phyloP scores from a whole-genome alignment of 2,329 filamentous ascomycete species.

The Botrytis deweyae region DNA sequence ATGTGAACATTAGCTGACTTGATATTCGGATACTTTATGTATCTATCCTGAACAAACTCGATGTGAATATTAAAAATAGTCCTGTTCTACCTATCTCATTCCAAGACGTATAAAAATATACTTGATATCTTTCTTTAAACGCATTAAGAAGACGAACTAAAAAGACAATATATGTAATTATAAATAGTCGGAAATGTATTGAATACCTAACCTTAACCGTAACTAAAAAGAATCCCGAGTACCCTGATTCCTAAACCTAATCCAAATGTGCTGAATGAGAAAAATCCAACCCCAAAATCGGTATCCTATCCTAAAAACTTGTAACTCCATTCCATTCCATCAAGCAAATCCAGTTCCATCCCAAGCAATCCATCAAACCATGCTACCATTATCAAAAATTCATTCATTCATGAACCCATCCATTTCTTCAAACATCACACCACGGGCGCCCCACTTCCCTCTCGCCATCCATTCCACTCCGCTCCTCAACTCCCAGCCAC shows the following conservation, averaged over 20 bases:
- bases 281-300: neutral
- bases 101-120: too few relatives aligned
- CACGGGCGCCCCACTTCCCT: neutral
- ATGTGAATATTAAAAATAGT: neutral
- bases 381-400: neutral
- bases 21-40: neutral
- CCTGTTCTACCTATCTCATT: too few relatives aligned
- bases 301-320: slow-evolving; percentile 3
- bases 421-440: neutral
- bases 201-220: neutral
- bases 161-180: neutral
- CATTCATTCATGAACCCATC: neutral
- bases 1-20: neutral
- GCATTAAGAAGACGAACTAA: too few relatives aligned
- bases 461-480: neutral
- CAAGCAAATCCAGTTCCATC: neutral
- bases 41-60: neutral
- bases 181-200: neutral
- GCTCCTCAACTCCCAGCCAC: neutral
- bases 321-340: slow-evolving; percentile 3
- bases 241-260: neutral
- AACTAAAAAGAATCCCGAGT: neutral
- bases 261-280: neutral
- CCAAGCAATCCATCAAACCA: neutral
- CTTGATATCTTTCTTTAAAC: too few relatives aligned